Conservation (phyloP, 371 early-diverging fungal species). For the Apophysomyces sp. region DNA sequence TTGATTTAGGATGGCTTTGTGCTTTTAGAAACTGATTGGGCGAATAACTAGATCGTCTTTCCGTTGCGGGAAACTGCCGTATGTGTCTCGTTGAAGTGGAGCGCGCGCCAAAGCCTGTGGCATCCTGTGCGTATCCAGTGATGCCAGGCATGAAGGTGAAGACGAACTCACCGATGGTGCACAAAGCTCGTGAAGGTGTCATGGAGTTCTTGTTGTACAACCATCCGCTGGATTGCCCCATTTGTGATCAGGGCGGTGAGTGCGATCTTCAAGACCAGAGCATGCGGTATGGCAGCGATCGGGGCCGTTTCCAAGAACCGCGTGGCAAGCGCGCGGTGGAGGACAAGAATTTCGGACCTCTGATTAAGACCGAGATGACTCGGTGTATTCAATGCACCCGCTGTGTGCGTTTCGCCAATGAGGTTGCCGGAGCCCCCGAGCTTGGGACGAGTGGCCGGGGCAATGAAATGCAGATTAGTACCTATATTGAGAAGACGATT, state of each 20-base stretch:
- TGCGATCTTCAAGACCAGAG: conserved; percentile 94
- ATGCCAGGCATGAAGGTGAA: conserved; percentile 90
- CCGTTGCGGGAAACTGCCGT: conserved; percentile 98
- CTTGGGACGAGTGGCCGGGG: conserved; percentile 96
- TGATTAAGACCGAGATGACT: conserved; percentile 96
- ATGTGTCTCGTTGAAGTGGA: conserved; percentile 97
- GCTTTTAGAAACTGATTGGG: background rate
- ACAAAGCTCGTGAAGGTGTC: conserved; percentile 94
- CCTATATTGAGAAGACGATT: conserved; percentile 89
- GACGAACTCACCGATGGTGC: conserved; percentile 83
- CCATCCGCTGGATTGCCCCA: conserved; percentile 93
- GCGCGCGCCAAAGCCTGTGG: conserved; percentile 91
- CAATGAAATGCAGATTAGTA: conserved; percentile 97
- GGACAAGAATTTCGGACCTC: conserved; percentile 96
- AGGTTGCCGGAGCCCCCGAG: conserved; percentile 95
- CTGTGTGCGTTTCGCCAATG: conserved; percentile 97
- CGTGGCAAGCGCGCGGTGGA: conserved; percentile 94
- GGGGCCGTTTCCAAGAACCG: conserved; percentile 64
- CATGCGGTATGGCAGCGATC: conserved; percentile 28
- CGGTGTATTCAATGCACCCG: conserved; percentile 99
- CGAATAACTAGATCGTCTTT: conserved; percentile 86
- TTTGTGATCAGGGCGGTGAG: conserved; percentile 98
- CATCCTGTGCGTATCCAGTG: conserved; percentile 92
- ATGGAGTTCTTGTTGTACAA: conserved; percentile 94
- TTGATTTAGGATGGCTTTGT: background rate